Conservation (phyloP, 1,139 yeast species). For the Yamadazyma sp. region DNA sequence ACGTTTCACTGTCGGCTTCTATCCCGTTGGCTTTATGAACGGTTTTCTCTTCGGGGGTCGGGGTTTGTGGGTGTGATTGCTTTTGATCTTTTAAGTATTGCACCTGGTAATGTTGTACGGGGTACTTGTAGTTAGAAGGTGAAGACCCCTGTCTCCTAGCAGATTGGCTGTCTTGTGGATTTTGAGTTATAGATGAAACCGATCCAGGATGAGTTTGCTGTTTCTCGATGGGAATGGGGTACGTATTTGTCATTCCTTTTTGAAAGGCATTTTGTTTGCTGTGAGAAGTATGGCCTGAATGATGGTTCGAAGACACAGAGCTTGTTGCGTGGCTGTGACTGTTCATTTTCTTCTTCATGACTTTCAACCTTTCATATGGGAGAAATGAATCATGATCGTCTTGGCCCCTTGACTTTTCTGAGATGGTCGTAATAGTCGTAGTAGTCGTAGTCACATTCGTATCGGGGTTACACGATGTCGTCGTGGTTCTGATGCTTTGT, state of each 20-base stretch:
- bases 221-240: no score
- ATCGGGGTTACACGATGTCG: background rate
- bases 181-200: background rate
- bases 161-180: background rate
- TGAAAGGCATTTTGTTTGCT: no score
- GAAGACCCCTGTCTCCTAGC: background rate
- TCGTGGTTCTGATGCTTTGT: no score
- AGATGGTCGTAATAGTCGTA: slow-evolving; percentile 3
- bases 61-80: background rate
- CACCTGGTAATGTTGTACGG: background rate
- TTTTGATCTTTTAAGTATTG: background rate
- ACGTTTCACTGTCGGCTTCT: slow-evolving; percentile 16
- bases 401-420: background rate
- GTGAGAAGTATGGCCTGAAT: no score
- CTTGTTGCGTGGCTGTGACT: background rate
- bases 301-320: slow-evolving; percentile 6
- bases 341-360: slow-evolving; percentile 21
- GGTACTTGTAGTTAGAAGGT: background rate
- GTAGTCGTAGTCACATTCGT: slow-evolving; percentile 3
- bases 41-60: background rate
- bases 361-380: slow-evolving; percentile 29
- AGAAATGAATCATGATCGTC: slow-evolving; percentile 14
- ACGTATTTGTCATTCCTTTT: no score
- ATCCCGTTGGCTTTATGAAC: slow-evolving; percentile 7
- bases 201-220: no score